phyloP scores from a whole-genome alignment of 306 rosid species.

The Pyrus betulifolia region DNA sequence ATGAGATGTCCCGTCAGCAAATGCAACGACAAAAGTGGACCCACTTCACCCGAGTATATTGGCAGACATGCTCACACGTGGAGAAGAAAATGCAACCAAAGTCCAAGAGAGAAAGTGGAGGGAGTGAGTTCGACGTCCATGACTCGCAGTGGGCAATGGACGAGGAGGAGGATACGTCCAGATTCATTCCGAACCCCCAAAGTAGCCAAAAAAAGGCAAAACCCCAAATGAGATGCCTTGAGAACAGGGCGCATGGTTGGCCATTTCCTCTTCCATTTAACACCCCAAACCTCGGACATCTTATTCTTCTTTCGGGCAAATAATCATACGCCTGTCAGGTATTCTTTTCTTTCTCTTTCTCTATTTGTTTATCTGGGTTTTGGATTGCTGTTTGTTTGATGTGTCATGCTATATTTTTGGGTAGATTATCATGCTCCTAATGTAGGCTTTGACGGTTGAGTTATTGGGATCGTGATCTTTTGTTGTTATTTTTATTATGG shows the following conservation, averaged over 20 bases:
- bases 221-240: neutral
- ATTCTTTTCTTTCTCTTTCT: neutral
- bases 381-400: neutral
- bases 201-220: neutral
- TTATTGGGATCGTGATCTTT: neutral
- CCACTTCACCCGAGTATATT: neutral
- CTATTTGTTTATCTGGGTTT: neutral
- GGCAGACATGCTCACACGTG: neutral
- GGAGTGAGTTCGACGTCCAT: neutral
- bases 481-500: neutral
- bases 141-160: neutral
- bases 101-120: neutral
- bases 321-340: neutral
- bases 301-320: neutral
- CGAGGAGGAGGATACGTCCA: constrained; percentile 1
- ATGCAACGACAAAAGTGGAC: neutral
- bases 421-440: neutral
- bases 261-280: neutral
- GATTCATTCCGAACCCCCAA: neutral
- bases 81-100: neutral
- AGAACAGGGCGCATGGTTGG: neutral
- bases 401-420: neutral
- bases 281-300: neutral
- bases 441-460: neutral
- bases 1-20: neutral